phyloP scores from a whole-genome alignment of 345 rosid species.

The Eucalyptus erythrocorys region DNA sequence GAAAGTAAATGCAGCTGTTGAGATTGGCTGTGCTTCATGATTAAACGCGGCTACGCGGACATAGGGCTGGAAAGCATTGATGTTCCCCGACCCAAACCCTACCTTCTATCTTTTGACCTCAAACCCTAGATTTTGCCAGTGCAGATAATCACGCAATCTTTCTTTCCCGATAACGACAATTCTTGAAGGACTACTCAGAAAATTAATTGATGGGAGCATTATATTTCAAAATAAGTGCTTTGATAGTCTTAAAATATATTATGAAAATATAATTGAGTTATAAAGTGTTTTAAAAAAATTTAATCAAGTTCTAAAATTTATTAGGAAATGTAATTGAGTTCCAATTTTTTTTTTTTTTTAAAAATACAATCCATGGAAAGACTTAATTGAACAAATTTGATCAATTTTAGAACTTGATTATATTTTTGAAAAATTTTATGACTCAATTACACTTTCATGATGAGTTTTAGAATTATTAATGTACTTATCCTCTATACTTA shows the following conservation, averaged over 20 bases:
- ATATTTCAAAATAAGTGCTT: not conserved
- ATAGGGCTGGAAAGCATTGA: not conserved
- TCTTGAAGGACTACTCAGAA: not conserved
- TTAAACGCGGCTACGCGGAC: not conserved
- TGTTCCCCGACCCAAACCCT: not conserved
- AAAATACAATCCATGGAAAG: no score
- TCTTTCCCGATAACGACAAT: not conserved
- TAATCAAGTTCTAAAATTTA: no score
- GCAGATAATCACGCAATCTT: not conserved
- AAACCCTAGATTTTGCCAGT: not conserved
- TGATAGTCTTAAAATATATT: rapidly evolving
- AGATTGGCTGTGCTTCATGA: not conserved
- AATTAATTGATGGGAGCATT: not conserved
- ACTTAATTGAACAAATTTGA: no score
- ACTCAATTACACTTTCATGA: no score
- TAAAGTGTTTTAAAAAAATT: no score
- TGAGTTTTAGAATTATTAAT: rapidly evolving
- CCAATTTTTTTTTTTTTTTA: no score
- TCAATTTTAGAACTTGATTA: rapidly evolving
- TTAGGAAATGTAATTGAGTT: no score
- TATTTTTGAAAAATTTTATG: rapidly evolving
- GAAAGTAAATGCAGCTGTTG: not conserved
- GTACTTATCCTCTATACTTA: rapidly evolving
- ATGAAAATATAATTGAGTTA: rapidly evolving
- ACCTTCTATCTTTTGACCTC: not conserved